A percentile compares a stretch with the other conserved stretches of the same genome.
phyloP scores from a whole-genome alignment of 148 eudicot genomes.

The Cornus controversa region DNA sequence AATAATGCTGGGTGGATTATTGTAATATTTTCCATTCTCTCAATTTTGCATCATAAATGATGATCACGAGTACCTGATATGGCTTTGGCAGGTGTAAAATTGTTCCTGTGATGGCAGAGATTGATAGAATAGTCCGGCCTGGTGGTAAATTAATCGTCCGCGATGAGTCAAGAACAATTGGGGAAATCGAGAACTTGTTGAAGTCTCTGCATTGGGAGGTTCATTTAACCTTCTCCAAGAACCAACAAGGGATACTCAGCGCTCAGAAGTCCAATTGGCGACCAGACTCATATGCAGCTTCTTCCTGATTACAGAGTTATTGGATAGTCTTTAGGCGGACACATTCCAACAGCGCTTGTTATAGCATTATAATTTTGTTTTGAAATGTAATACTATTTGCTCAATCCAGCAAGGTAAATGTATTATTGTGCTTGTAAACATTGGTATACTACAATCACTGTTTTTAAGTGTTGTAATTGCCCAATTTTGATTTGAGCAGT shows the following conservation, averaged over 20 bases:
- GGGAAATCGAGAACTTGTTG: constrained; percentile 60
- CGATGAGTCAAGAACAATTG: constrained; percentile 50
- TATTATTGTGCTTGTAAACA: neutral
- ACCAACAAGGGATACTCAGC: constrained; percentile 64
- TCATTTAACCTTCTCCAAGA: constrained; percentile 53
- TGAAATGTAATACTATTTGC: neutral
- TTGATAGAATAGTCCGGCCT: constrained; percentile 75
- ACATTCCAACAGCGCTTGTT: neutral
- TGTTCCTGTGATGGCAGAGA: constrained; percentile 59
- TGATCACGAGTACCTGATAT: neutral
- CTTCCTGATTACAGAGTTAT: constrained; percentile 25
- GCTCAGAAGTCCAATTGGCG: constrained; percentile 77
- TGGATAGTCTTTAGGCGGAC: neutral
- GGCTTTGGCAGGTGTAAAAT: constrained; percentile 56
- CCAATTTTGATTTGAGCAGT: too few species aligned
- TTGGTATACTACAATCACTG: neutral
- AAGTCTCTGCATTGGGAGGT: constrained; percentile 84
- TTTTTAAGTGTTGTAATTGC: neutral
- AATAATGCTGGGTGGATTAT: constrained; percentile 17
- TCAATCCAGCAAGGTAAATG: neutral
- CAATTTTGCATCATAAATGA: neutral
- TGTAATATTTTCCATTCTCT: neutral
- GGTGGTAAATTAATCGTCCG: constrained; percentile 77
- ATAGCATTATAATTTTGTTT: neutral
- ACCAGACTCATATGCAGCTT: constrained; percentile 35